Base-by-base conservation (phyloP, 495 filamentous ascomycete species). In the Neurospora sp. region DNA sequence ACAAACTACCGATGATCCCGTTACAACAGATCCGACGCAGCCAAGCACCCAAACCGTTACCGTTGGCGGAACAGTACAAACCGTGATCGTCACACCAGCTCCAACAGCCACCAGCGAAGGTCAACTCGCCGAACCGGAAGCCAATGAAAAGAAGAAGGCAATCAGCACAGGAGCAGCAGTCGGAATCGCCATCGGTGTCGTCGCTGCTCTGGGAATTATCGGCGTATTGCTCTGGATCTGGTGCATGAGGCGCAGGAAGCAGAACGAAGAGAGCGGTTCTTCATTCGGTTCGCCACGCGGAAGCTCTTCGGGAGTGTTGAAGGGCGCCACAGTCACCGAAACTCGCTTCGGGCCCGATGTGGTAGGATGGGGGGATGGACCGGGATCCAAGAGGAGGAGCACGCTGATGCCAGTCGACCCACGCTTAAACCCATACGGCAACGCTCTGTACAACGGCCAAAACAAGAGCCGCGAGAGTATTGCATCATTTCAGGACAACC, bases 391-490 rank as follows among this genome's bases (percentile, higher is more conserved):
- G 70, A 78, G 87, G 70, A 78, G 81, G 45, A 89, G 86, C 78
- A 80, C 83, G 34, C 77, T 86, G 31, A 85, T 87, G 84, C 83
- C 86, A 1, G 81, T 88, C 62, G 86, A 89, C 76, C 86, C 86
- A n/a, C 82, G 87, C 66, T 81, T 88, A 76, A 85, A 88, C 71
- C 86, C 86, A 0, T 87, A 84, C 69, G 80, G 82, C 24, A 77
- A 78, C 43, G 84, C 82, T 17, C 80, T 87, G 0, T 88, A 87
- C 74, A 78, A 78, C 37, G 81, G 81, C 31, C 83, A 82, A 36
- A 86, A 84, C 71, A 84, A 84, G 75, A 87, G 85, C 74, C 83
- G 83, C 73, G 86, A 88, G 74, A 88, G 86, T 77, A 76, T 89
- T 75, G 82, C 83, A 69, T 88, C 86, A 5, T 77, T 89, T 4